Evolutionary conservation across 2,329 filamentous ascomycete genomes (phyloP), one percentile per base, ranked within the genome.

Genomic region (Penicillium sp.): DNA sequence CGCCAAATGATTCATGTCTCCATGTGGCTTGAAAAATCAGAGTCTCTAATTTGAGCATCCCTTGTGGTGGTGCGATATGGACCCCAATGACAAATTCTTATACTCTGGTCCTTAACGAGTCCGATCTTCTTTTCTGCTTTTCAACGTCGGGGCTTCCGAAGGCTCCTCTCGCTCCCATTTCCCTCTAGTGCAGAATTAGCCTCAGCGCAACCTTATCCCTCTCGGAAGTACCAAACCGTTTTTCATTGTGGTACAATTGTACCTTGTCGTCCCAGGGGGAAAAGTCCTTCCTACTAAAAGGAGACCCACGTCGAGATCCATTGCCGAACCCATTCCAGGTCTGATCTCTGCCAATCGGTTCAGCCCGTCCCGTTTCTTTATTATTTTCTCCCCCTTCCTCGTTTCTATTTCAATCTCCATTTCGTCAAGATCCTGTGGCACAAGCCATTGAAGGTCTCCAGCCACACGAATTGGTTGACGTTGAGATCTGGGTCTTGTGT

Each of bases 391-490:
- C 16, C 9, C 14, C 22, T 16, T 29, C 5, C 22, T 44, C 27
- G 10, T 48, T 39, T 48, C 14, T 40, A 39, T 48, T 40, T 48
- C n/a, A 9, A 29, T 40, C n/a, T 39, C 36, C 16, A 1, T 16
- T 42, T 34, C n/a, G 38, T 14, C 34, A 29, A 29, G 45, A 41
- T 24, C 36, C 18, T 48, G 47, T 38, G 45, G 45, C 45, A 40
- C 13, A 4, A 36, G 34, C 24, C 24, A 47, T 48, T 48, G 45
- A 48, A 22, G 14, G 14, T 18, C 16, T 39, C 52, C 51, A 57
- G 54, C 51, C 56, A 57, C 54, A 55, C 6, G 18, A 32, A 36
- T 52, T 36, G 39, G 48, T 48, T 52, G 27, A 34, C 36, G n/a
- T 36, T 52, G 36, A 41, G 18, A n/a, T 16, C 22, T 22, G 11